Conservation (phyloP, 345 rosid genomes). For the Aegle marmelos region DNA sequence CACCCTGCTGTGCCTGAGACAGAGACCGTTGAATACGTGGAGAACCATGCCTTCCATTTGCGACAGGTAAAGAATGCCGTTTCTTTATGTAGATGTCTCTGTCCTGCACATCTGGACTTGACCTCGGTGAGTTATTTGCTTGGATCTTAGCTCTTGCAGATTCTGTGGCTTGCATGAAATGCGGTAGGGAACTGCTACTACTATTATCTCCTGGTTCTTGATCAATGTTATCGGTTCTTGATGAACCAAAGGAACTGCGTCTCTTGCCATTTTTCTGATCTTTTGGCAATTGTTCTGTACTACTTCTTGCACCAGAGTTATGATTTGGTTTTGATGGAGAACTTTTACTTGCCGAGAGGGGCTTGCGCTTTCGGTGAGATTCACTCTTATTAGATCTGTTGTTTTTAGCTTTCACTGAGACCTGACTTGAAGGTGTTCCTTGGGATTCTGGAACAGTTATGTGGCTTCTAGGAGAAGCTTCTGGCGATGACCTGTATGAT, state of each 20-base stretch:
- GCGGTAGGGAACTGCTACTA: slow-evolving; percentile 75
- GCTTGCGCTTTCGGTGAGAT: slow-evolving; percentile 56
- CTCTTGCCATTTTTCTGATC: slow-evolving; percentile 65
- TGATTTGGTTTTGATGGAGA: slow-evolving; percentile 54
- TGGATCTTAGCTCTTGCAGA: slow-evolving; percentile 87
- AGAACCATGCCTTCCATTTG: slow-evolving; percentile 87
- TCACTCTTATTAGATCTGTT: slow-evolving; percentile 48
- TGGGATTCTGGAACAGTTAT: slow-evolving; percentile 67
- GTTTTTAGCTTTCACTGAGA: slow-evolving; percentile 55
- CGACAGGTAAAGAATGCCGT: slow-evolving; percentile 82
- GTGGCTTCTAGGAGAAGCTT: slow-evolving; percentile 59
- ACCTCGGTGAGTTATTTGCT: slow-evolving; percentile 81
- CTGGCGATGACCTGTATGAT: slow-evolving; percentile 45
- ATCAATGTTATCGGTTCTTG: slow-evolving; percentile 38
- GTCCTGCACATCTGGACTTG: slow-evolving; percentile 89
- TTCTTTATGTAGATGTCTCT: slow-evolving; percentile 69
- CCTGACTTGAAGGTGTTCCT: slow-evolving; percentile 83
- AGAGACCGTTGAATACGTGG: slow-evolving; percentile 66
- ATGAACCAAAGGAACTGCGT: slow-evolving; percentile 66
- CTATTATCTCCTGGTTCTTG: slow-evolving; percentile 74
- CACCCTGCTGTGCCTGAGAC: slow-evolving; percentile 61
- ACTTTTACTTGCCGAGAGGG: slow-evolving; percentile 45
- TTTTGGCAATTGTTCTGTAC: slow-evolving; percentile 52
- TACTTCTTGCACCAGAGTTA: slow-evolving; percentile 45
- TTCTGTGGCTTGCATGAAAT: slow-evolving; percentile 93